Evolutionary conservation across 164 flowering plant genomes (phyloP).

Genomic region (Annona cherimola): DNA sequence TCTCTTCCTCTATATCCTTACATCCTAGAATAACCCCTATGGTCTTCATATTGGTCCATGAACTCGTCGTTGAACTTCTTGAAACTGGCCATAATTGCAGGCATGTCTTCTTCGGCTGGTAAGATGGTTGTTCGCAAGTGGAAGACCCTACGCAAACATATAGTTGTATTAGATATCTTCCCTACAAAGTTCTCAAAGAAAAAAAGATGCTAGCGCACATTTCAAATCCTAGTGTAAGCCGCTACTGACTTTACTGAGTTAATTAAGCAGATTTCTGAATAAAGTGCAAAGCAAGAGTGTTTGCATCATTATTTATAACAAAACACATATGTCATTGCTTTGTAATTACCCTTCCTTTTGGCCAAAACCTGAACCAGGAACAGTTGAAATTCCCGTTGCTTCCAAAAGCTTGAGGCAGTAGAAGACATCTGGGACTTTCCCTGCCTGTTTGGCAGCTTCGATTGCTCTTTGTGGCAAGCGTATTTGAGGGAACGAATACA

Average conservation of each 20-base stretch:
- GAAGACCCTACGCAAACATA: constrained; percentile 53
- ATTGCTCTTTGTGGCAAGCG: constrained; percentile 84
- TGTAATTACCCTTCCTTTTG: constrained; percentile 86
- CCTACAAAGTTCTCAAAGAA: not conserved
- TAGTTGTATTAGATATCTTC: not conserved
- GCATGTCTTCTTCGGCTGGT: constrained; percentile 98
- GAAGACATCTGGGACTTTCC: constrained; percentile 93
- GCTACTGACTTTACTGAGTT: no score
- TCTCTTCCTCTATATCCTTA: constrained; percentile 16
- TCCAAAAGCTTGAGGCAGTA: constrained; percentile 94
- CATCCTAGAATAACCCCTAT: constrained; percentile 83
- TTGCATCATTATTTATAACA: not conserved
- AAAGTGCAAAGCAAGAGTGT: no score
- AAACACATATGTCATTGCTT: not conserved
- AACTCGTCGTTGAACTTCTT: constrained; percentile 94
- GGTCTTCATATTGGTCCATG: constrained; percentile 90
- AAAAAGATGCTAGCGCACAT: not conserved
- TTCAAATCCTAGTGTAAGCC: no score
- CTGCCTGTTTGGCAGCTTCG: constrained; percentile 75
- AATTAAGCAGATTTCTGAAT: no score
- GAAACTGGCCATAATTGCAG: constrained; percentile 91
- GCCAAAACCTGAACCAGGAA: constrained; percentile 98
- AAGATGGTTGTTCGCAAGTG: constrained; percentile 94
- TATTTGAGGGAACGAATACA: constrained; percentile 98
- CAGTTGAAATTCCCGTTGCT: constrained; percentile 98